phyloP scores from a whole-genome alignment of 75 land plant genomes.

The Pinus taeda region DNA sequence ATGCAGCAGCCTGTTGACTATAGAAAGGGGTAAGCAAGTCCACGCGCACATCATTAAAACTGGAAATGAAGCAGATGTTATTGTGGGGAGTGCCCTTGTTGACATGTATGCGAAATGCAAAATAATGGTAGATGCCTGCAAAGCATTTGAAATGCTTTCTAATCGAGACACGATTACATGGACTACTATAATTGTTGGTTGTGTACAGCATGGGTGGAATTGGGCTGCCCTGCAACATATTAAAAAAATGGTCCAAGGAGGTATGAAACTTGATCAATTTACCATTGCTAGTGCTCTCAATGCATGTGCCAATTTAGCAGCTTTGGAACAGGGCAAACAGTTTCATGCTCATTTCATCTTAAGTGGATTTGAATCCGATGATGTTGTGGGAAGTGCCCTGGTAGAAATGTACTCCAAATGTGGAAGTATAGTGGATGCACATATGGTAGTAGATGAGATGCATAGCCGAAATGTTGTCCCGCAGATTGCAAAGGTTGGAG shows the following conservation, averaged over 20 bases:
- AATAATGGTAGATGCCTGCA: constrained; percentile 22
- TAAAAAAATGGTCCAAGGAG: constrained; percentile 29
- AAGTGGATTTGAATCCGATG: constrained; percentile 16
- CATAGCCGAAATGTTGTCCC: neutral
- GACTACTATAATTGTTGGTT: constrained; percentile 43
- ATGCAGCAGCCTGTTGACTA: constrained; percentile 19
- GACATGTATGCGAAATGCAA: constrained; percentile 62
- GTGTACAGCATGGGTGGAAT: constrained; percentile 40
- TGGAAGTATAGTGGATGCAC: constrained; percentile 18
- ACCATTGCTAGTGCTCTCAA: constrained; percentile 32
- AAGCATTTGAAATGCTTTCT: constrained; percentile 29
- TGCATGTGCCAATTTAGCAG: constrained; percentile 17
- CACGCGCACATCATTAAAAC: constrained; percentile 24
- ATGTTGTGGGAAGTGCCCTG: constrained; percentile 15
- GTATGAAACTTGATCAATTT: constrained; percentile 25
- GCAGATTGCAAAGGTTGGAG: neutral
- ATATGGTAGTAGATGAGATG: constrained; percentile 5
- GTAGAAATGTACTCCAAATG: constrained; percentile 17
- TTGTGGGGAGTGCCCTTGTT: constrained; percentile 48
- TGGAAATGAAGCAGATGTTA: constrained; percentile 27
- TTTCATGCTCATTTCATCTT: constrained; percentile 9
- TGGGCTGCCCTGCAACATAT: constrained; percentile 32
- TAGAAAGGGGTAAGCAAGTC: constrained; percentile 38
- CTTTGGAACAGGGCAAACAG: constrained; percentile 19
- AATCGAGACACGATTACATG: constrained; percentile 43